phyloP scores from a whole-genome alignment of 768 basidiomycete species.

The Pleurotus platypus region DNA sequence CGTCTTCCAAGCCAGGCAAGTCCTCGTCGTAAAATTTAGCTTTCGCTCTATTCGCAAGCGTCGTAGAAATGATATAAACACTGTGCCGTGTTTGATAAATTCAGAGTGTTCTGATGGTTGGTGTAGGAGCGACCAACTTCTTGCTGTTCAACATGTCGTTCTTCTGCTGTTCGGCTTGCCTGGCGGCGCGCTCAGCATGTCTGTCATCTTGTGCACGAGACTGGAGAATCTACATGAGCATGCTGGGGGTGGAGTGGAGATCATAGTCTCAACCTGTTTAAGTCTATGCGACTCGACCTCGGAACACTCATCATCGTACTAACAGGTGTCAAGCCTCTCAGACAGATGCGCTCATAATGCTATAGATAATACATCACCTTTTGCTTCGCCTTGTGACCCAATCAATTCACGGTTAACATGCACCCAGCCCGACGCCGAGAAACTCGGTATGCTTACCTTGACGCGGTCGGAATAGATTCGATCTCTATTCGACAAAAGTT shows the following conservation, averaged over 20 bases:
- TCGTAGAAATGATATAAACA: constrained; percentile 66
- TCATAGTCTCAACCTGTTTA: constrained; percentile 57
- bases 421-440: constrained; percentile 10
- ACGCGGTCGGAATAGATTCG: constrained; percentile 60
- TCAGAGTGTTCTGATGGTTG: neutral
- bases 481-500: constrained; percentile 67
- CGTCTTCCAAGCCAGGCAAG: constrained; percentile 68
- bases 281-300: constrained; percentile 73
- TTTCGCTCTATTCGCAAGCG: constrained; percentile 67
- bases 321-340: constrained; percentile 5
- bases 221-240: constrained; percentile 28
- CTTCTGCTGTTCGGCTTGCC: constrained; percentile 73
- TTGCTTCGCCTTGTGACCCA: constrained; percentile 47
- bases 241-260: constrained; percentile 1
- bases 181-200: constrained; percentile 69
- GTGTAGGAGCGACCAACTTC: constrained; percentile 47
- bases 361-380: constrained; percentile 37
- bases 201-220: constrained; percentile 67
- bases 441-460: constrained; percentile 45
- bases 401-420: neutral
- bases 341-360: neutral
- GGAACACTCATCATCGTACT: constrained; percentile 80
- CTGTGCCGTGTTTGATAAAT: constrained; percentile 29
- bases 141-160: constrained; percentile 79
- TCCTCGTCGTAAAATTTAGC: constrained; percentile 69